Percentiles rank a stretch among this genome's conserved stretches.
Conservation (phyloP, 495 filamentous ascomycete species). For the Hyphodiscus hymeniophilus region DNA sequence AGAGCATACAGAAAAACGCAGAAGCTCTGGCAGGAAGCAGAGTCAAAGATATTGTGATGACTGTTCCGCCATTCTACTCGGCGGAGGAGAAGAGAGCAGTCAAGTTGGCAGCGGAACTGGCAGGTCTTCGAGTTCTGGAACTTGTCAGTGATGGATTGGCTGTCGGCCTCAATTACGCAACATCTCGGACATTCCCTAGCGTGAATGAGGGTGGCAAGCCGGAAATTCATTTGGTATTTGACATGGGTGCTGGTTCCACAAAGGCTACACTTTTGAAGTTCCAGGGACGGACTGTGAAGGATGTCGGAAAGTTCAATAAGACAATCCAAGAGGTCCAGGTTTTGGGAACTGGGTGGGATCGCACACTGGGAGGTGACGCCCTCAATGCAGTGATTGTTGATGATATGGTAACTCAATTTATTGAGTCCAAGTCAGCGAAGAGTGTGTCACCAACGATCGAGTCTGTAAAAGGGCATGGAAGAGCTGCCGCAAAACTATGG, state of each 20-base stretch:
- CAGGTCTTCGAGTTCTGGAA: slow-evolving; percentile 76
- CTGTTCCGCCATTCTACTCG: slow-evolving; percentile 86
- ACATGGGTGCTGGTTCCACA: slow-evolving; percentile 97
- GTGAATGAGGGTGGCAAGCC: slow-evolving; percentile 78
- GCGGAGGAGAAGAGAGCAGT: slow-evolving; percentile 81
- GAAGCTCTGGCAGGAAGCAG: slow-evolving; percentile 66
- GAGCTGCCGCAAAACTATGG: slow-evolving; percentile 78
- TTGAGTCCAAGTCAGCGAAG: slow-evolving; percentile 61
- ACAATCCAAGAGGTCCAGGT: slow-evolving; percentile 89
- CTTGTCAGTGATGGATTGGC: slow-evolving; percentile 87
- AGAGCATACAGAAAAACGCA: slow-evolving; percentile 80
- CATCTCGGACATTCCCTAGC: slow-evolving; percentile 76
- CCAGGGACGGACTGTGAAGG: slow-evolving; percentile 83
- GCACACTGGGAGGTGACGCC: slow-evolving; percentile 79
- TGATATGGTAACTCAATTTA: slow-evolving; percentile 76
- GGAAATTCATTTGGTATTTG: slow-evolving; percentile 88
- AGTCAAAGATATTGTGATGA: slow-evolving; percentile 78
- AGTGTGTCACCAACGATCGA: slow-evolving; percentile 50
- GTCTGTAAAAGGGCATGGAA: slow-evolving; percentile 63
- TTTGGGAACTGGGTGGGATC: slow-evolving; percentile 81
- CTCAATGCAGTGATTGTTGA: slow-evolving; percentile 82
- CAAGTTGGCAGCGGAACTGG: slow-evolving; percentile 72
- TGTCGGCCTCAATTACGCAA: slow-evolving; percentile 92
- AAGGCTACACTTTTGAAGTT: slow-evolving; percentile 90
- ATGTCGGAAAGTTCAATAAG: slow-evolving; percentile 91